phyloP scores from a whole-genome alignment of 768 basidiomycete genomes.

The Hortiboletus flavorubellus region DNA sequence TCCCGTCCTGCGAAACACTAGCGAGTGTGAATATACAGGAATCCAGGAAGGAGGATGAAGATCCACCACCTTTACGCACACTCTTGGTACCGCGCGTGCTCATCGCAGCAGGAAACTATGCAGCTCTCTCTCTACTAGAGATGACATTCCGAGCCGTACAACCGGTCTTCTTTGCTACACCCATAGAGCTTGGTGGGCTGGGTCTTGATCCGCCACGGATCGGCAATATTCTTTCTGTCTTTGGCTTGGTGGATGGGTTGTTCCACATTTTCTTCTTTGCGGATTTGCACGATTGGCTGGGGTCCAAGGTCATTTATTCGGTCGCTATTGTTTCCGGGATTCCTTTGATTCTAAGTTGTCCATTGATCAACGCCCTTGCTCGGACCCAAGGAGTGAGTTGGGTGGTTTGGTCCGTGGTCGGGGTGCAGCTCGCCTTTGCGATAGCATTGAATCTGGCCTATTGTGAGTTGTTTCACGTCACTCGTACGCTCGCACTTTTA shows the following conservation, averaged over 20 bases:
- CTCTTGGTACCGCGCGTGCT: conserved; percentile 56
- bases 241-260: conserved; percentile 61
- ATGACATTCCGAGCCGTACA: conserved; percentile 64
- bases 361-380: conserved; percentile 57
- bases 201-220: conserved; percentile 65
- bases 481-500: neutral
- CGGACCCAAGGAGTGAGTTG: conserved; percentile 43
- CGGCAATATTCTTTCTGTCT: conserved; percentile 59
- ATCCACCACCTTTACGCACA: conserved; percentile 46
- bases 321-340: conserved; percentile 47
- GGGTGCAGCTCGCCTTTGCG: conserved; percentile 44
- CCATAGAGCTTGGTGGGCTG: conserved; percentile 63
- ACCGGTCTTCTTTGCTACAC: conserved; percentile 72
- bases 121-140: conserved; percentile 59
- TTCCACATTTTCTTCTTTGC: conserved; percentile 71
- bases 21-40: neutral
- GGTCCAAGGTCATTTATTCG: conserved; percentile 62
- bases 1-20: conserved; percentile 9
- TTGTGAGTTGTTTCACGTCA: conserved; percentile 38
- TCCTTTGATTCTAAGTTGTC: conserved; percentile 57
- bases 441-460: conserved; percentile 52
- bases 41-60: conserved; percentile 13
- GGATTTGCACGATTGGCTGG: conserved; percentile 52
- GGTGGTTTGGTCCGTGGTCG: conserved; percentile 50
- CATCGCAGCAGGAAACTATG: conserved; percentile 64